These are phyloP conservation scores for Taphrina pruni DNA, from an alignment of 1,139 yeast genomes.

Conservation along the genomic window DNA sequence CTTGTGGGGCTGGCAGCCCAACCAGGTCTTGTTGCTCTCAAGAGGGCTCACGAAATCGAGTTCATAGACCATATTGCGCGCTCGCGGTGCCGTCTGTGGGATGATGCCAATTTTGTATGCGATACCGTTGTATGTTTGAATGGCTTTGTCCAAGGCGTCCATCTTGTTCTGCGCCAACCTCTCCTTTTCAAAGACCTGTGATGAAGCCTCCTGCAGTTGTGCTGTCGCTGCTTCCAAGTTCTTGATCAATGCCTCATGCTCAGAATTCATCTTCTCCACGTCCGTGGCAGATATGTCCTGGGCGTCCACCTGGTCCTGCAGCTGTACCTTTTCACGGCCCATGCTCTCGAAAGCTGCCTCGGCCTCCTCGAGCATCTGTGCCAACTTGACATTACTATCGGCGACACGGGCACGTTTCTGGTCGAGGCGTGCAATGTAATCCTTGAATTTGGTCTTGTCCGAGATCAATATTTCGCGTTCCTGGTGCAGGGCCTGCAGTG, in stretches of 20 bases:
- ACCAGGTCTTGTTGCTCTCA: constrained; percentile 51
- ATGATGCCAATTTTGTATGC: constrained; percentile 58
- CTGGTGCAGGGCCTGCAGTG: constrained; percentile 58
- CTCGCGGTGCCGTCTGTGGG: constrained; percentile 47
- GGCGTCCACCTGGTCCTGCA: constrained; percentile 58
- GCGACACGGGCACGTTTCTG: constrained; percentile 62
- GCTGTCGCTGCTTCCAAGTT: constrained; percentile 61
- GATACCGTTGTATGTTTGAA: constrained; percentile 63
- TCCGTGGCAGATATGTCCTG: constrained; percentile 68
- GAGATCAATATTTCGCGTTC: constrained; percentile 70
- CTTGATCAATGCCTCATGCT: constrained; percentile 64
- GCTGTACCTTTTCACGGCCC: constrained; percentile 56
- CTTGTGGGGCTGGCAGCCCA: constrained; percentile 57
- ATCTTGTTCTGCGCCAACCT: constrained; percentile 58
- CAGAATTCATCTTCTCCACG: constrained; percentile 66
- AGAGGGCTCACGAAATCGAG: constrained; percentile 50
- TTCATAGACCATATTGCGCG: constrained; percentile 49
- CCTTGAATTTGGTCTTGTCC: constrained; percentile 73
- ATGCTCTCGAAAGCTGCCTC: constrained; percentile 58
- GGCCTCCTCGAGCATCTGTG: constrained; percentile 64
- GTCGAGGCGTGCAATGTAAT: constrained; percentile 71
- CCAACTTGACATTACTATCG: constrained; percentile 59
- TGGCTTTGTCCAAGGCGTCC: constrained; percentile 60
- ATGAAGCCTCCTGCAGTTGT: constrained; percentile 54
- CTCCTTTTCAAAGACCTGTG: constrained; percentile 58